Evolutionary conservation across 176 grass and related monocot species (phyloP).

Genomic region (Raddia distichophylla): DNA sequence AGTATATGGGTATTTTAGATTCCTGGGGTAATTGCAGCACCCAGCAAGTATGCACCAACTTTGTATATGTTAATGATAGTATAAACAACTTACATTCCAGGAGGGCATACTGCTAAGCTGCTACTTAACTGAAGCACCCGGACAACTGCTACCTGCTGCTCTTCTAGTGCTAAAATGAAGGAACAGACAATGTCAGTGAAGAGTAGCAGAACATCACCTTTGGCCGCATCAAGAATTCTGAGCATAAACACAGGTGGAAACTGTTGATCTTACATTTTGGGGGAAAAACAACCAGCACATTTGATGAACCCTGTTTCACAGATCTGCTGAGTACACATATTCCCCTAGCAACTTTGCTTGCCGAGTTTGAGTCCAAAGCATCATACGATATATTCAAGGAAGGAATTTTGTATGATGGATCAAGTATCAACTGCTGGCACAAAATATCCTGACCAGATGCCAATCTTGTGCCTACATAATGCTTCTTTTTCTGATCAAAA

Average conservation of each 20-base stretch:
- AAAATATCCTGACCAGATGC: constrained; percentile 91
- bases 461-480: constrained; percentile 73
- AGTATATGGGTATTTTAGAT: constrained; percentile 20
- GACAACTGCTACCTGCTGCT: constrained; percentile 66
- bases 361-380: constrained; percentile 39
- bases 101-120: constrained; percentile 86
- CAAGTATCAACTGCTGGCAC: constrained; percentile 76
- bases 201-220: constrained; percentile 34
- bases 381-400: constrained; percentile 48
- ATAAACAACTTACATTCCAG: constrained; percentile 72
- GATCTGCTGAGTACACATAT: constrained; percentile 79
- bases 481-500: constrained; percentile 63
- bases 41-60: constrained; percentile 34
- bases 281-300: constrained; percentile 85
- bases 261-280: constrained; percentile 78
- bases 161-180: constrained; percentile 69
- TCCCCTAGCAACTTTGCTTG: constrained; percentile 67
- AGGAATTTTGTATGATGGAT: constrained; percentile 71
- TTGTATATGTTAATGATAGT: constrained; percentile 16
- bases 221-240: constrained; percentile 1
- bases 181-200: constrained; percentile 30
- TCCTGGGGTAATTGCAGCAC: constrained; percentile 14
- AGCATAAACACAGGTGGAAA: constrained; percentile 25
- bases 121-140: constrained; percentile 84
- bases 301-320: constrained; percentile 61